Evolutionary conservation across 805 yeast genomes (phyloP).

Genomic region (Lipomyces oligophaga): DNA sequence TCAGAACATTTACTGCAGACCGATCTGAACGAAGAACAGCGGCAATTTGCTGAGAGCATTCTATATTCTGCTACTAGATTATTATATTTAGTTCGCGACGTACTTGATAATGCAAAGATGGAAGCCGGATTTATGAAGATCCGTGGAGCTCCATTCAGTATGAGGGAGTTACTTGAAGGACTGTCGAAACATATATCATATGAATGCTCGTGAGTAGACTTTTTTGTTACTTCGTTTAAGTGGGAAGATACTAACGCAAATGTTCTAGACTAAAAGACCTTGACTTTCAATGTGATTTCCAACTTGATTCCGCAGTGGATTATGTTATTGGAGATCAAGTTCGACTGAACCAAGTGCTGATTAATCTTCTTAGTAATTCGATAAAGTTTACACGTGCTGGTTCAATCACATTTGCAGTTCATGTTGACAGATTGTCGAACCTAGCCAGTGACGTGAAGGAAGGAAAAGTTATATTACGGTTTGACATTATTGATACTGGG

Average conservation of each 20-base stretch:
- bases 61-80: slow-evolving; percentile 6
- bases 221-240: too few species aligned
- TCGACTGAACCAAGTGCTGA: slow-evolving; percentile 6
- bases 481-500: slow-evolving; percentile 13
- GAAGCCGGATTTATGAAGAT: slow-evolving; percentile 10
- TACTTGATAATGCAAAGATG: slow-evolving; percentile 15
- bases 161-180: slow-evolving; percentile 4
- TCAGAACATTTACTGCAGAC: slow-evolving; percentile 11
- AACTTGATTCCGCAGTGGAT: background rate
- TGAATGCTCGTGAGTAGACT: too few species aligned
- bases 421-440: background rate
- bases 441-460: too few species aligned
- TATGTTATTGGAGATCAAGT: slow-evolving; percentile 8
- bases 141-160: slow-evolving; percentile 5
- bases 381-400: slow-evolving; percentile 14
- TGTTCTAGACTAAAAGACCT: slow-evolving; percentile 5
- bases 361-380: slow-evolving; percentile 10
- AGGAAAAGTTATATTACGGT: background rate
- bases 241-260: too few species aligned
- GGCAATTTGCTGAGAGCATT: slow-evolving; percentile 9
- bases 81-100: slow-evolving; percentile 12
- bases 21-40: slow-evolving; percentile 5
- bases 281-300: background rate
- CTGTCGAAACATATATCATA: too few species aligned
- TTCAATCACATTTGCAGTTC: slow-evolving; percentile 1